These are phyloP conservation scores for Parafenestella ontariensis DNA, from an alignment of 2,329 filamentous ascomycete genomes.

Conservation along the genomic window DNA sequence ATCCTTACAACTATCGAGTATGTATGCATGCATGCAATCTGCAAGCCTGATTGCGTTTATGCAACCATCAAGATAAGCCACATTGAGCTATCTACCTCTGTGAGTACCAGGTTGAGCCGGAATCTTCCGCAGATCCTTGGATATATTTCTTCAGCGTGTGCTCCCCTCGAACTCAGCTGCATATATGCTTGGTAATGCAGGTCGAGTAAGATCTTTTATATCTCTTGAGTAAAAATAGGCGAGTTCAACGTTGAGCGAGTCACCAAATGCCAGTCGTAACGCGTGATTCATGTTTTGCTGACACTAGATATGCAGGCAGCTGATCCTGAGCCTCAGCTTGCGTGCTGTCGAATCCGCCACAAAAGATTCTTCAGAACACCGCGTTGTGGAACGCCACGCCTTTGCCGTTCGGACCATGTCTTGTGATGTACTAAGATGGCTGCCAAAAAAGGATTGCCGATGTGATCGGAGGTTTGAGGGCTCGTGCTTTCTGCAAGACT, in stretches of 20 bases:
- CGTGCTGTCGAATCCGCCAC: background rate
- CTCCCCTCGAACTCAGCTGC: background rate
- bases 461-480: background rate
- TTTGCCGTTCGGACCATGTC: background rate
- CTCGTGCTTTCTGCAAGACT: background rate
- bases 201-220: background rate
- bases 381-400: background rate
- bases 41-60: slow-evolving; percentile 1
- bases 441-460: background rate
- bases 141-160: background rate
- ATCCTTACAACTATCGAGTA: too few species aligned
- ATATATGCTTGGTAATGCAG: background rate
- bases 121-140: background rate
- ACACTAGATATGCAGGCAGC: background rate
- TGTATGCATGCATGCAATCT: background rate
- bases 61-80: background rate
- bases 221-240: background rate
- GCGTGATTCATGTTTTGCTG: background rate
- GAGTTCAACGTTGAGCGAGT: background rate
- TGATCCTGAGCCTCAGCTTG: slow-evolving; percentile 3
- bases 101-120: background rate
- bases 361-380: background rate
- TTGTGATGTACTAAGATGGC: background rate
- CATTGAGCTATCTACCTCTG: background rate
- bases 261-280: background rate